Evolutionary conservation across 441 rosid species (phyloP).

Genomic region (Bruguiera hainesii): DNA sequence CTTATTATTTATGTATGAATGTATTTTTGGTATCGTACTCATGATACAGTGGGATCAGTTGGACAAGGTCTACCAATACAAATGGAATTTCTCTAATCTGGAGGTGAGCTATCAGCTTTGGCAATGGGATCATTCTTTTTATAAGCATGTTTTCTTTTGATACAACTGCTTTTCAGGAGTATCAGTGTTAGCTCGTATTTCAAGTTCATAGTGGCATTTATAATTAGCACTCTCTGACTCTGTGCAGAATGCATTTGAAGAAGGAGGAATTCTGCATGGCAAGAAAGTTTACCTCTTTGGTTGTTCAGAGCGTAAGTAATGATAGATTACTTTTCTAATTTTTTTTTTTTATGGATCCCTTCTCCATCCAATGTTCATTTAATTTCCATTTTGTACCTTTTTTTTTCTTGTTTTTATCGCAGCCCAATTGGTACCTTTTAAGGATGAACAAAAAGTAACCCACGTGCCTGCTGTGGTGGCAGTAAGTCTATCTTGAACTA

Average conservation of each 20-base stretch:
- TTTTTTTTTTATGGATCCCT: not conserved
- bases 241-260: slow-evolving; percentile 85
- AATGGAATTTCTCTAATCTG: slow-evolving; percentile 82
- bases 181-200: not conserved
- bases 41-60: slow-evolving; percentile 86
- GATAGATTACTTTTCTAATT: not conserved
- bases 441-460: slow-evolving; percentile 47
- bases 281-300: slow-evolving; percentile 84
- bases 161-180: not conserved
- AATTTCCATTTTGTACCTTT: not conserved
- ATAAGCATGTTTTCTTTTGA: not conserved
- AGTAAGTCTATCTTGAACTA: slow-evolving; percentile 46
- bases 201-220: not conserved
- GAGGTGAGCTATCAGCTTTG: slow-evolving; percentile 56
- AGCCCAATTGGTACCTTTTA: slow-evolving; percentile 79
- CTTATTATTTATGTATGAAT: not conserved
- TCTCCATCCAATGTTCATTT: not conserved
- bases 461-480: slow-evolving; percentile 79
- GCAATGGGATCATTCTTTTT: too few species aligned
- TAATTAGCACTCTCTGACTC: slow-evolving; percentile 14
- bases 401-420: slow-evolving; percentile 28
- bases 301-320: slow-evolving; percentile 86
- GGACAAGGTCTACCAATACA: slow-evolving; percentile 66
- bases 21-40: slow-evolving; percentile 18
- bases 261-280: slow-evolving; percentile 75